phyloP scores from a whole-genome alignment of 306 rosid genomes.

The Quillaja saponaria region DNA sequence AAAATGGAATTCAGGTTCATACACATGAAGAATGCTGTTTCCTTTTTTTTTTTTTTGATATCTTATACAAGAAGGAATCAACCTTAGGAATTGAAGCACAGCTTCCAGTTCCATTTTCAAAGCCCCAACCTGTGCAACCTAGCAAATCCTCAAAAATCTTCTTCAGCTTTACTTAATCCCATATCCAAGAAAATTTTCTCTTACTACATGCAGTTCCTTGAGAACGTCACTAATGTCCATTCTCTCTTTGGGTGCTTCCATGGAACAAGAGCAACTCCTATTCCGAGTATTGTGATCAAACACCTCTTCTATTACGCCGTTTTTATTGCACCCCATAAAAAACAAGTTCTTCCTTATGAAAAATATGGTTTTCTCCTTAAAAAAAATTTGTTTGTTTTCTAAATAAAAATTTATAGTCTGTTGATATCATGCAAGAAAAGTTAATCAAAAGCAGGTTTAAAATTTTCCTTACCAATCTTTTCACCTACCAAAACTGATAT shows the following conservation, averaged over 20 bases:
- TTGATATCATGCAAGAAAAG: too few relatives aligned
- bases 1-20: too few relatives aligned
- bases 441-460: too few relatives aligned
- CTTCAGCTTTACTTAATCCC: neutral
- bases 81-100: too few relatives aligned
- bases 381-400: neutral
- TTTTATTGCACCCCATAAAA: neutral
- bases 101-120: too few relatives aligned
- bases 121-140: too few relatives aligned
- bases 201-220: constrained; percentile 13
- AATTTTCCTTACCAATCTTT: too few relatives aligned
- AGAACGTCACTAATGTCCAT: constrained; percentile 6
- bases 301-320: neutral
- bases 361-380: neutral
- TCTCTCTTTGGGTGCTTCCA: neutral
- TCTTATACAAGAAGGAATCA: too few relatives aligned
- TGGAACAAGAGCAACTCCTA: constrained; percentile 25
- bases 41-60: too few relatives aligned
- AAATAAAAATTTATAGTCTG: neutral
- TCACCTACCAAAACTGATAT: too few relatives aligned
- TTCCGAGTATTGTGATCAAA: constrained; percentile 9
- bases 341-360: neutral
- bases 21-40: too few relatives aligned
- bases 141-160: too few relatives aligned
- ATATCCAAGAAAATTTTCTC: neutral